phyloP scores from a whole-genome alignment of 106 monocot genomes.

The Dendrobium huoshanense region DNA sequence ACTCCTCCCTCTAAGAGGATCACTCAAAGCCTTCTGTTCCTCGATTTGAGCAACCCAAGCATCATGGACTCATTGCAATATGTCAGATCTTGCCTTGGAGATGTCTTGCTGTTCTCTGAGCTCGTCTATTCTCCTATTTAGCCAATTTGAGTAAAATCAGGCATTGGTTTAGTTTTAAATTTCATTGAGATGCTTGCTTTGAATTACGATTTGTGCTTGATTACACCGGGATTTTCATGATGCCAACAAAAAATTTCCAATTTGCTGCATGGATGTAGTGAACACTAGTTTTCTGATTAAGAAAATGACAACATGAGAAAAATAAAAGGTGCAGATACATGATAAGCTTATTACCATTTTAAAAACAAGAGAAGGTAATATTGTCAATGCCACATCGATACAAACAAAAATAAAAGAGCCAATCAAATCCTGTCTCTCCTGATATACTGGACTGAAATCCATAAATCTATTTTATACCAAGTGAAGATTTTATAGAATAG shows the following conservation, averaged over 20 bases:
- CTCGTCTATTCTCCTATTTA: too few relatives aligned
- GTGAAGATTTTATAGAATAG: background rate
- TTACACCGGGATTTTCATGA: background rate
- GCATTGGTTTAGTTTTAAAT: too few relatives aligned
- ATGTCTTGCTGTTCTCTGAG: too few relatives aligned
- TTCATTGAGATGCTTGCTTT: background rate
- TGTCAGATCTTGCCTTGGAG: too few relatives aligned
- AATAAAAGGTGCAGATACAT: background rate
- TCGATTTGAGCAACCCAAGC: too few relatives aligned
- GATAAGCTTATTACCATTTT: background rate
- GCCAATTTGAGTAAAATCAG: too few relatives aligned
- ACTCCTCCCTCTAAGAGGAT: too few relatives aligned
- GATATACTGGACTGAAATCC: background rate
- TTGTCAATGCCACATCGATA: background rate
- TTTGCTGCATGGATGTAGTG: background rate
- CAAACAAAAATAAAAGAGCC: background rate
- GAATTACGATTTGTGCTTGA: background rate
- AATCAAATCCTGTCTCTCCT: background rate
- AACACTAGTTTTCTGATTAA: background rate
- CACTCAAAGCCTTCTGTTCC: too few relatives aligned
- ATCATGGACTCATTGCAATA: too few relatives aligned
- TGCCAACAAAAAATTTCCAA: background rate
- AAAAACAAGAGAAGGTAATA: background rate
- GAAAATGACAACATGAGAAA: background rate
- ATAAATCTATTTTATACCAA: background rate